These are phyloP conservation scores for Hamamelis virginiana DNA, from an alignment of 164 flowering plant genomes.

Conservation along the genomic window DNA sequence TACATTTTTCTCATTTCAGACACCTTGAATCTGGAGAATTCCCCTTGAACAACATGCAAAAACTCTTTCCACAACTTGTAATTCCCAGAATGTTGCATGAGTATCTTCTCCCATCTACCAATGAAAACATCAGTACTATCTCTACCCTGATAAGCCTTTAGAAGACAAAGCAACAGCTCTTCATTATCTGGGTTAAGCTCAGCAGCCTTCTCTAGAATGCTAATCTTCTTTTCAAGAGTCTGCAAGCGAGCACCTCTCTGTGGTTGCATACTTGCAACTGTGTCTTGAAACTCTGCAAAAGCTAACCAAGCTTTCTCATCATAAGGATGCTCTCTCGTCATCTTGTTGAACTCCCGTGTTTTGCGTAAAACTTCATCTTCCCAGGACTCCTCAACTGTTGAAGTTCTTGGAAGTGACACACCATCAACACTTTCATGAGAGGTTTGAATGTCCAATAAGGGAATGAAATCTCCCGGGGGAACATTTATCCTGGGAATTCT, in stretches of 20 bases:
- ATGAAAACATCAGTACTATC: slow-evolving; percentile 66
- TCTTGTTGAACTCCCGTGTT: slow-evolving; percentile 59
- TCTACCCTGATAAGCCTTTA: slow-evolving; percentile 74
- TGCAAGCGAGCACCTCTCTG: slow-evolving; percentile 93
- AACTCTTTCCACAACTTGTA: slow-evolving; percentile 87
- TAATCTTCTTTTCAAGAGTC: slow-evolving; percentile 88
- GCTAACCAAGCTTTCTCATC: slow-evolving; percentile 79
- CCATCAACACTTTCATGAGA: slow-evolving; percentile 25
- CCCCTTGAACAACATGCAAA: slow-evolving; percentile 69
- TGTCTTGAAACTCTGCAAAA: slow-evolving; percentile 90
- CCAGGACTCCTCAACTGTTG: slow-evolving; percentile 77
- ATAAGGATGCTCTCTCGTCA: slow-evolving; percentile 78
- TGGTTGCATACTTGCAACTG: slow-evolving; percentile 67
- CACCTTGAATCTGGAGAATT: slow-evolving; percentile 91
- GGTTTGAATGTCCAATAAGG: slow-evolving; percentile 34
- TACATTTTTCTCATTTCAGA: slow-evolving; percentile 80
- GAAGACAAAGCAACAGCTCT: slow-evolving; percentile 65
- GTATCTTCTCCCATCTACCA: slow-evolving; percentile 81
- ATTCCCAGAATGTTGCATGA: slow-evolving; percentile 74
- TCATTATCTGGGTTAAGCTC: slow-evolving; percentile 88
- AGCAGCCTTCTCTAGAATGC: slow-evolving; percentile 84
- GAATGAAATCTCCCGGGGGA: slow-evolving; percentile 53
- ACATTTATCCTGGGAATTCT: slow-evolving; percentile 12
- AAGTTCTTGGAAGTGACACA: slow-evolving; percentile 11
- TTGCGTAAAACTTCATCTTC: slow-evolving; percentile 82